A percentile compares a stretch with the other conserved stretches of the same genome.
These are phyloP conservation scores for Yamadazyma conglobata DNA, from an alignment of 1,139 yeast genomes.

Conservation along the genomic window DNA sequence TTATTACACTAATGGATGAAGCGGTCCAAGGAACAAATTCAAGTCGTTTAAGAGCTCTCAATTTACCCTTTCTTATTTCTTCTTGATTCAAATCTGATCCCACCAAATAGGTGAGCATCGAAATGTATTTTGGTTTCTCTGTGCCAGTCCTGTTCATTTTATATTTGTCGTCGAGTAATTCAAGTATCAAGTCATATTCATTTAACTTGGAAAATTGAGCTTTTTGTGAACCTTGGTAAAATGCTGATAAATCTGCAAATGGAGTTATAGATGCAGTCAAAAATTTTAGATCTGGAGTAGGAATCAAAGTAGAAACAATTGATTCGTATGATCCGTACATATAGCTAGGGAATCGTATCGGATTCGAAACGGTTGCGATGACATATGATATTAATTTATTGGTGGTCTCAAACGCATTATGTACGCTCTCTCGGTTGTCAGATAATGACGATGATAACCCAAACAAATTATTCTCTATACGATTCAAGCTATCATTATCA, in stretches of 20 bases:
- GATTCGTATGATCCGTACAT: conserved; percentile 86
- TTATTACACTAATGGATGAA: conserved; percentile 72
- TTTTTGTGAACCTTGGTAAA: conserved; percentile 35
- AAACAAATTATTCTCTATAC: conserved; percentile 56
- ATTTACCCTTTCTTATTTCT: conserved; percentile 76
- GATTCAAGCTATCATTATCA: conserved; percentile 81
- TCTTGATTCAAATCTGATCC: conserved; percentile 63
- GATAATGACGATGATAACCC: conserved; percentile 23
- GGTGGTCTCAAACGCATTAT: conserved; percentile 60
- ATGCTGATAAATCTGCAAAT: conserved; percentile 37
- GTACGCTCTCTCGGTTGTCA: conserved; percentile 7
- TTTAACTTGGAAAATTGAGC: conserved; percentile 57
- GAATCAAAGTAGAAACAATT: conserved; percentile 76
- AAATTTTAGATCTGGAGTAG: conserved; percentile 88
- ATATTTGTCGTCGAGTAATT: conserved; percentile 73
- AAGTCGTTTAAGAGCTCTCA: conserved; percentile 74
- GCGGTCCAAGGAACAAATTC: conserved; percentile 88
- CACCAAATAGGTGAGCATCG: conserved; percentile 72
- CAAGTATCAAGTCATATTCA: conserved; percentile 82
- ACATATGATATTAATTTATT: conserved; percentile 85
- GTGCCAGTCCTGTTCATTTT: conserved; percentile 56
- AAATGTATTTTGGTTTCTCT: conserved; percentile 45
- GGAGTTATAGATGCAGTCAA: conserved; percentile 87
- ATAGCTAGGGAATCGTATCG: conserved; percentile 87
- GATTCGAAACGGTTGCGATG: conserved; percentile 80